A percentile compares a stretch with the other conserved stretches of the same genome.
Conservation (phyloP, 2,329 filamentous ascomycete species). For the Beauveria caledonica region DNA sequence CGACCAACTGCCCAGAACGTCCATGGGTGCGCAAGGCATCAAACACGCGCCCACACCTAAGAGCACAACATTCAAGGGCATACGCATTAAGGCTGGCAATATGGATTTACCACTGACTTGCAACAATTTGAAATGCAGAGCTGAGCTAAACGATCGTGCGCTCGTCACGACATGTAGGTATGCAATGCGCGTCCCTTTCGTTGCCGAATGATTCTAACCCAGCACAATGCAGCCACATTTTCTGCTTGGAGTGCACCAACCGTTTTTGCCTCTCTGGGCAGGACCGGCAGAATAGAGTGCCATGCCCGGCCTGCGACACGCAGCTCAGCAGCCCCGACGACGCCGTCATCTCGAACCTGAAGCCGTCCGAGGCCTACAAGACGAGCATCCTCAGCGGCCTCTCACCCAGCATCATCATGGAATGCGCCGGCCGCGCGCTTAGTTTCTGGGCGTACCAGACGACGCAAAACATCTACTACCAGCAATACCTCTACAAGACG, state of each 20-base stretch:
- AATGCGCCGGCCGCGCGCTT: constrained; percentile 71
- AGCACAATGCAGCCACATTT: constrained; percentile 59
- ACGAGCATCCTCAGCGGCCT: constrained; percentile 77
- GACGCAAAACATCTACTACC: constrained; percentile 73
- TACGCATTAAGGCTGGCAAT: not conserved
- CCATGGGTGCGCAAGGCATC: not conserved
- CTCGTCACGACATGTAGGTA: constrained; percentile 87
- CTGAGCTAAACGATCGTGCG: constrained; percentile 59
- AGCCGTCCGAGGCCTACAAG: constrained; percentile 83
- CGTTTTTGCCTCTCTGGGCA: constrained; percentile 49
- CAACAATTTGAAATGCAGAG: constrained; percentile 71
- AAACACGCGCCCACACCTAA: not conserved
- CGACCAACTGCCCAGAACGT: not conserved
- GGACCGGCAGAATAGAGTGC: constrained; percentile 27
- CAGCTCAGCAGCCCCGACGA: constrained; percentile 65
- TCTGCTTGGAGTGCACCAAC: constrained; percentile 69
- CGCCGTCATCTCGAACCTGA: constrained; percentile 61
- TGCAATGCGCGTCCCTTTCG: not conserved
- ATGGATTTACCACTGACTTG: constrained; percentile 75
- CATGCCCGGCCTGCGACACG: constrained; percentile 70
- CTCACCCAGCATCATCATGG: constrained; percentile 73
- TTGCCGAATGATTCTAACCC: not conserved
- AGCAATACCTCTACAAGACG: constrained; percentile 64
- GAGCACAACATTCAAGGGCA: not conserved
- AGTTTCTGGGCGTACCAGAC: constrained; percentile 84